Evolutionary conservation across 2,329 filamentous ascomycete species (phyloP).

Genomic region (Ceratocystis colombiana): DNA sequence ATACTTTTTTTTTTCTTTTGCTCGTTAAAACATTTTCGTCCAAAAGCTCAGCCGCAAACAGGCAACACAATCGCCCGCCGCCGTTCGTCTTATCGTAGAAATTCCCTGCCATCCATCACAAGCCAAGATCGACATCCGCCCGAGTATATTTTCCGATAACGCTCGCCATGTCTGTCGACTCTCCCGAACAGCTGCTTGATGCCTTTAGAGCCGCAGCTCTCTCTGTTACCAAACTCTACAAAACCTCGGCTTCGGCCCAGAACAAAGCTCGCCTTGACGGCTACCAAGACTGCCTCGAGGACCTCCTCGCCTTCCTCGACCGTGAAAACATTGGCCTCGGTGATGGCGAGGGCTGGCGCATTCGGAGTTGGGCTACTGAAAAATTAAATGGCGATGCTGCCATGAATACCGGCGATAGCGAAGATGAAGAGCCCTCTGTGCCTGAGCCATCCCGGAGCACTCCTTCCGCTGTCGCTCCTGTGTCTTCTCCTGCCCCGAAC

Average conservation of each 20-base stretch:
- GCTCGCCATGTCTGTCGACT: conserved; percentile 31
- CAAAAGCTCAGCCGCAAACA: not conserved
- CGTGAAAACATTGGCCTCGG: conserved; percentile 65
- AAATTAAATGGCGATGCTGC: conserved; percentile 53
- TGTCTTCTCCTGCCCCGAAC: conserved; percentile 27
- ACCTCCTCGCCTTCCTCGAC: conserved; percentile 77
- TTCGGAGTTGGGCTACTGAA: conserved; percentile 58
- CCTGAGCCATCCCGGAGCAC: conserved; percentile 28
- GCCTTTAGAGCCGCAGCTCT: conserved; percentile 87
- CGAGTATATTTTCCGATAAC: conserved; percentile 9
- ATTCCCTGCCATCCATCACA: not conserved
- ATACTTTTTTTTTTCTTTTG: not conserved
- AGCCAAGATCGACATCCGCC: not conserved
- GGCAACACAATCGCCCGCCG: not conserved
- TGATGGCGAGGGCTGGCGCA: conserved; percentile 63
- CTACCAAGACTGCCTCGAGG: conserved; percentile 89
- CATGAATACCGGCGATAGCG: conserved; percentile 50
- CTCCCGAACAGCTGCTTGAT: conserved; percentile 62
- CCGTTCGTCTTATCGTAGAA: conserved; percentile 1
- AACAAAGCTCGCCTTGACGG: conserved; percentile 66
- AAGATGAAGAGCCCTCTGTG: conserved; percentile 53
- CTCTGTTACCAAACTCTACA: conserved; percentile 93
- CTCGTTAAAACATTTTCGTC: not conserved
- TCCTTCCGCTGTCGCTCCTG: conserved; percentile 13
- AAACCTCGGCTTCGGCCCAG: conserved; percentile 71